Evolutionary conservation across 2,329 filamentous ascomycete genomes (phyloP), one percentile per base, ranked within the genome.

Genomic region (Fusarium euwallaceae): DNA sequence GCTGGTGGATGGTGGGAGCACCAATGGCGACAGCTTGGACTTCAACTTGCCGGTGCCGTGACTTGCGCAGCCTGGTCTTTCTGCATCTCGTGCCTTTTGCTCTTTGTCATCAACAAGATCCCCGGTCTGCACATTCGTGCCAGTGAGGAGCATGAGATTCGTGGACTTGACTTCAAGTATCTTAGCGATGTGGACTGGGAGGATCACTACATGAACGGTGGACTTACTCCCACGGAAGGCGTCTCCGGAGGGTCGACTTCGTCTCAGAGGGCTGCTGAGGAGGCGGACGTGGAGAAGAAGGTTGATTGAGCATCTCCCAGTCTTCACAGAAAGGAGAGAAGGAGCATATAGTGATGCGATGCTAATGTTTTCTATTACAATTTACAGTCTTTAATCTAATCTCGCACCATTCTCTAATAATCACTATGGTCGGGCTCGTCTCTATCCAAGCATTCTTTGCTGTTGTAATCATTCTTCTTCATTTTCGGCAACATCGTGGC

Each of bases 21-120:
- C 0, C 86, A 90, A 76, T 89, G 85, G 59, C 84, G 86, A 41
- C 89, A 91, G 79, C 82, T 91, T 45, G 89, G 88, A 1, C 85
- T 87, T 43, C 89, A 91, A 78, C 84, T 91, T 10, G 89, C 88
- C 0, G 89, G 88, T 56, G 88, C 88, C n/a, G 83, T 84, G 1
- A 87, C 88, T 0, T 89, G 89, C 69, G 87, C 88, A 0, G 81
- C 83, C 0, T 91, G 89, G 82, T 88, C 88, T 0, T 91, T 91
- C 71, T 76, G 85, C 29, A 82, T 90, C 10, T 88, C 87, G 1
- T 87, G 86, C 69, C 76, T 87, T 17, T 80, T 91, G 27, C 84
- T 91, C 1, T 87, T 89, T 67, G 80, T 89, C 70, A 86, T 91
- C 76, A 88, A 90, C 77, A 87, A 84, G 69, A 90, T 91, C 41